Conservation (phyloP, 2,329 filamentous ascomycete species). For the Phialophora chinensis region DNA sequence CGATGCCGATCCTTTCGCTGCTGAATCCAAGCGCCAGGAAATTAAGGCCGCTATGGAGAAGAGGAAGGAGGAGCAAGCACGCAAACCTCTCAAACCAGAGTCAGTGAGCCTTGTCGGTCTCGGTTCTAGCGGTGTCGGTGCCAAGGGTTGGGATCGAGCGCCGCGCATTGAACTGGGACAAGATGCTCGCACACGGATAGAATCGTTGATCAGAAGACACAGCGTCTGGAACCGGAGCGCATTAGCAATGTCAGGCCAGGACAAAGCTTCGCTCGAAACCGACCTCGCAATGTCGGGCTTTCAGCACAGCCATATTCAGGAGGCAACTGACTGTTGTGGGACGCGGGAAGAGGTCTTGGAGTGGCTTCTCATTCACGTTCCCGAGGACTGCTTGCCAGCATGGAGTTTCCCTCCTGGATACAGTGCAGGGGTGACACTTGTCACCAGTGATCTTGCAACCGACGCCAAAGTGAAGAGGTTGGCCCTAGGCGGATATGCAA, state of each 20-base stretch:
- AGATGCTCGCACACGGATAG: slow-evolving; percentile 77
- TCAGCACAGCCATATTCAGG: slow-evolving; percentile 84
- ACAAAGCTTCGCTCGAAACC: slow-evolving; percentile 67
- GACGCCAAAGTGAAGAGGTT: slow-evolving; percentile 85
- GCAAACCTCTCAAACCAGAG: slow-evolving; percentile 62
- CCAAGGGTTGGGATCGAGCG: slow-evolving; percentile 76
- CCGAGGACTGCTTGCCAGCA: slow-evolving; percentile 90
- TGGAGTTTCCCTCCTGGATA: slow-evolving; percentile 95
- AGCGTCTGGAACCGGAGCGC: slow-evolving; percentile 86
- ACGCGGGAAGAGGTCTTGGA: slow-evolving; percentile 91
- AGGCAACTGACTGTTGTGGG: slow-evolving; percentile 85
- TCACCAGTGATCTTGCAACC: slow-evolving; percentile 76
- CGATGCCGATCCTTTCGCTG: slow-evolving; percentile 89
- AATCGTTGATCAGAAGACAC: slow-evolving; percentile 76
- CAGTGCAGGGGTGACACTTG: slow-evolving; percentile 85
- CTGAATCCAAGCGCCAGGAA: slow-evolving; percentile 75
- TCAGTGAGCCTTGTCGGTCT: slow-evolving; percentile 44
- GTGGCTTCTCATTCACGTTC: slow-evolving; percentile 95
- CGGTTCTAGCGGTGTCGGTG: slow-evolving; percentile 55
- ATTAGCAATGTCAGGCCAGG: slow-evolving; percentile 65
- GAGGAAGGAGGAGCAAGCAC: slow-evolving; percentile 71
- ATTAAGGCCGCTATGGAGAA: slow-evolving; percentile 78
- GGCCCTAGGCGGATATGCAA: slow-evolving; percentile 80
- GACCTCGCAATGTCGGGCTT: slow-evolving; percentile 83
- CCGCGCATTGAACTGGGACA: slow-evolving; percentile 94